Evolutionary conservation across 148 eudicot species (phyloP).

Genomic region (Camellia sinensis): DNA sequence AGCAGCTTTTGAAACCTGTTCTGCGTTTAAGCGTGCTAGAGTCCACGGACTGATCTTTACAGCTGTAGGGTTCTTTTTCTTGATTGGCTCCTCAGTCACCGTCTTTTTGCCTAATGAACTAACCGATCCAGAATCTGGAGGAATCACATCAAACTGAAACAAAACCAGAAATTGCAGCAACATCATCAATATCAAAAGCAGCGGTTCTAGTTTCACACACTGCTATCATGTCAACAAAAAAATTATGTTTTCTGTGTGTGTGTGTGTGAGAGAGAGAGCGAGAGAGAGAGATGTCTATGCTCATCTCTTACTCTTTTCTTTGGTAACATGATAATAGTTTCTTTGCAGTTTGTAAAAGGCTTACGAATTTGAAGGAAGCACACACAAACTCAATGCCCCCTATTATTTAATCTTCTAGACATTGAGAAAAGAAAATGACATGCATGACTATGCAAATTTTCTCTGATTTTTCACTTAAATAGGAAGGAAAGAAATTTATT

Average conservation of each 20-base stretch:
- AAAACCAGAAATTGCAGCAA: constrained; percentile 22
- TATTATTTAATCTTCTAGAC: neutral
- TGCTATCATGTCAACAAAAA: no score
- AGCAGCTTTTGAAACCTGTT: constrained; percentile 88
- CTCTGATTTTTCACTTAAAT: neutral
- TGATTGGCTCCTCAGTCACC: constrained; percentile 51
- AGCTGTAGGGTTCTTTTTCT: constrained; percentile 71
- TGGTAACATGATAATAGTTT: neutral
- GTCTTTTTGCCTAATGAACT: constrained; percentile 79
- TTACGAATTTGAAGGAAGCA: neutral
- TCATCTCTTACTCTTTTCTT: neutral
- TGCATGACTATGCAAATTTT: neutral
- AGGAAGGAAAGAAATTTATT: neutral
- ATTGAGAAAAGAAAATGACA: neutral
- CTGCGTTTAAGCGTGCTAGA: constrained; percentile 84
- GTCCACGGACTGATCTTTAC: constrained; percentile 99
- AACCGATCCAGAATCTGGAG: constrained; percentile 85
- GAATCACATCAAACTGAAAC: constrained; percentile 87
- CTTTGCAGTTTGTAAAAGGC: neutral
- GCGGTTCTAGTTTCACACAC: neutral
- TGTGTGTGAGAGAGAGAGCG: no score
- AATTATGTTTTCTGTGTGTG: no score
- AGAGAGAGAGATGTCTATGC: neutral
- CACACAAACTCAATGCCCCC: neutral
- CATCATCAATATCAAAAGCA: neutral